Percentiles rank a stretch among this genome's conserved stretches.
Evolutionary conservation across 1,284 basidiomycete genomes (phyloP).

Genomic region (Leccinum fallax): DNA sequence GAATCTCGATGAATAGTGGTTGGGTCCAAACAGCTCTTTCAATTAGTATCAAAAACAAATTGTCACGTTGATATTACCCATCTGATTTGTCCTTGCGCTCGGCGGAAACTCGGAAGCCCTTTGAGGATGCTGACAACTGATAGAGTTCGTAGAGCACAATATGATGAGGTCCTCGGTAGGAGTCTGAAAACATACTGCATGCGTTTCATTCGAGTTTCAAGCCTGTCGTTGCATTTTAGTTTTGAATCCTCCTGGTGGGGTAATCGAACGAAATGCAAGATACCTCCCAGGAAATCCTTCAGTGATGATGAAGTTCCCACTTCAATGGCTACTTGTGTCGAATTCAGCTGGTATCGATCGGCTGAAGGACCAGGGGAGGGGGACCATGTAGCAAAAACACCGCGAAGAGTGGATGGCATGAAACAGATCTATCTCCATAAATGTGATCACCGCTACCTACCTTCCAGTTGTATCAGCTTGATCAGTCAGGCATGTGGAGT

Average conservation of each 20-base stretch:
- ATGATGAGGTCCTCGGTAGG: not conserved
- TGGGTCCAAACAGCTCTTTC: not conserved
- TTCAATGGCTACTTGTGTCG: not conserved
- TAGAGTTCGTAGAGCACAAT: not conserved
- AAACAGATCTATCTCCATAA: not conserved
- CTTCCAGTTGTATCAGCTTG: not conserved
- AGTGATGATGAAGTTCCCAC: not conserved
- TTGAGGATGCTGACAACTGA: not conserved
- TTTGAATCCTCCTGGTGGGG: not conserved
- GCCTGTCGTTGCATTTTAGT: not conserved
- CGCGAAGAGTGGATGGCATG: not conserved
- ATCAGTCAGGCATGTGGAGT: not conserved
- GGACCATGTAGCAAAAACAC: not conserved
- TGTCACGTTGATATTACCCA: not conserved
- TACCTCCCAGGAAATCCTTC: not conserved
- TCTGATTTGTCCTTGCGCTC: not conserved
- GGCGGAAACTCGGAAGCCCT: not conserved
- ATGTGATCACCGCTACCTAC: not conserved
- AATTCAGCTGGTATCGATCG: not conserved
- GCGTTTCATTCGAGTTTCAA: not conserved
- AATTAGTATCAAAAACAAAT: not conserved
- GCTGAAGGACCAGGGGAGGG: not conserved
- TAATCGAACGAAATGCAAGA: not conserved
- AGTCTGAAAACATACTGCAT: not conserved
- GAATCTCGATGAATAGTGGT: not conserved